phyloP scores from a whole-genome alignment of 1,284 basidiomycete genomes.

The Meripilus lineatus region DNA sequence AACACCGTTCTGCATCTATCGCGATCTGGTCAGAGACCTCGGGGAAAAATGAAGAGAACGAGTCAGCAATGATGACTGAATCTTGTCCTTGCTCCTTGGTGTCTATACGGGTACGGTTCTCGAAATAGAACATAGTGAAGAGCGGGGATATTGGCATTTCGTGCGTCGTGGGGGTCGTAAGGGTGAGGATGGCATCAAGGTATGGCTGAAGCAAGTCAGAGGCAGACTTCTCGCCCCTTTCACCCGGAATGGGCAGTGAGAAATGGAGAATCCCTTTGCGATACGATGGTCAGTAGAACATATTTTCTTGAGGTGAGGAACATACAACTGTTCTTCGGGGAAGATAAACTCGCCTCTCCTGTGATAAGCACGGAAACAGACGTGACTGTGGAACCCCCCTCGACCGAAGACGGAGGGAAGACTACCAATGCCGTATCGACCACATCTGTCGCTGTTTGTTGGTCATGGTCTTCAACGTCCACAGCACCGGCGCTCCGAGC shows the following conservation, averaged over 20 bases:
- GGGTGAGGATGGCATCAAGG: constrained; percentile 42
- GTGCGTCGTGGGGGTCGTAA: too few relatives aligned
- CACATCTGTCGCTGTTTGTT: constrained; percentile 21
- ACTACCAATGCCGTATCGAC: constrained; percentile 75
- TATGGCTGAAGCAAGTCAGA: constrained; percentile 52
- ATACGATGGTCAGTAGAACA: constrained; percentile 7
- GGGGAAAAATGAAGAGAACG: constrained; percentile 39
- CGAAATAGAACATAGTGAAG: constrained; percentile 54
- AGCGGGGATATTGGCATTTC: constrained; percentile 33
- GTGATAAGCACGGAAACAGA: constrained; percentile 72
- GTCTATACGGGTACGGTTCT: constrained; percentile 22
- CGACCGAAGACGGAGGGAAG: constrained; percentile 70
- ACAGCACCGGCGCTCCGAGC: constrained; percentile 13
- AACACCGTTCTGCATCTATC: constrained; percentile 52
- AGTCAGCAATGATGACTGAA: constrained; percentile 35
- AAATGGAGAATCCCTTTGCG: constrained; percentile 58
- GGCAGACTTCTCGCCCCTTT: constrained; percentile 33
- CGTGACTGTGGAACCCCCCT: constrained; percentile 38
- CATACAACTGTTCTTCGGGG: constrained; percentile 82
- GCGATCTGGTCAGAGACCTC: constrained; percentile 58
- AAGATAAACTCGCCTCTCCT: constrained; percentile 82
- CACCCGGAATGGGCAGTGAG: constrained; percentile 39
- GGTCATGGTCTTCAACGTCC: constrained; percentile 14
- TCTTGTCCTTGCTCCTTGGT: constrained; percentile 11
- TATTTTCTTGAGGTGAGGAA: constrained; percentile 6